Conservation (phyloP, 2,329 filamentous ascomycete species). For the Drechslerella dactyloides region DNA sequence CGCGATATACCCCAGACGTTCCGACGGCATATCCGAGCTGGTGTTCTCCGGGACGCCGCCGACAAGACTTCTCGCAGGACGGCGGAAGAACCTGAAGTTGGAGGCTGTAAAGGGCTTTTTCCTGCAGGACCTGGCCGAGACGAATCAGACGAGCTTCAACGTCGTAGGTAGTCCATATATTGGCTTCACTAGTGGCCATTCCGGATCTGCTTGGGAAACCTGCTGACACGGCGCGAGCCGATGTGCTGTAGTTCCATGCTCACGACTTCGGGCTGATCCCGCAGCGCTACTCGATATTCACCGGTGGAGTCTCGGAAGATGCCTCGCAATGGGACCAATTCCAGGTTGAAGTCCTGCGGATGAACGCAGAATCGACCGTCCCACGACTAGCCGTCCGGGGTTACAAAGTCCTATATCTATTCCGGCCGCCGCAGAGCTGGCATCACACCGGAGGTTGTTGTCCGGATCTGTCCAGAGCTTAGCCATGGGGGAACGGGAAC, state of each 20-base stretch:
- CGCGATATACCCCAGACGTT: constrained; percentile 24
- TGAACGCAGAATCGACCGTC: constrained; percentile 24
- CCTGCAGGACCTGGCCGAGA: constrained; percentile 41
- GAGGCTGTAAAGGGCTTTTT: constrained; percentile 48
- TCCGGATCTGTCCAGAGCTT: constrained; percentile 27
- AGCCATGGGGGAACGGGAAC: not conserved
- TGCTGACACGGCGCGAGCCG: constrained; percentile 13
- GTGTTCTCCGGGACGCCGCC: constrained; percentile 45
- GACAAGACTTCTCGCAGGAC: constrained; percentile 30
- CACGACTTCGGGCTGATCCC: constrained; percentile 47
- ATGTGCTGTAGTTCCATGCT: constrained; percentile 33
- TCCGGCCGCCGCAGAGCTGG: constrained; percentile 45
- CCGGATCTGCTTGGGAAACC: not conserved
- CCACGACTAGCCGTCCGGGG: constrained; percentile 20
- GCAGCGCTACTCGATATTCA: constrained; percentile 34
- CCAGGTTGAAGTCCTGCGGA: constrained; percentile 21
- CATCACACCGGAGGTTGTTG: constrained; percentile 48
- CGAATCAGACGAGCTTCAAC: constrained; percentile 40
- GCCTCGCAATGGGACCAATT: constrained; percentile 47
- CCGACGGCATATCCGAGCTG: constrained; percentile 32
- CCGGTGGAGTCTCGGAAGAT: constrained; percentile 16
- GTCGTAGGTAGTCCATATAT: constrained; percentile 50
- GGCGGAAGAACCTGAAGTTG: constrained; percentile 30
- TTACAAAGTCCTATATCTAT: constrained; percentile 48
- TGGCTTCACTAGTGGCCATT: constrained; percentile 9